These are phyloP conservation scores for Hymenoscyphus linearis DNA, from an alignment of 2,329 filamentous ascomycete species.

Conservation along the genomic window DNA sequence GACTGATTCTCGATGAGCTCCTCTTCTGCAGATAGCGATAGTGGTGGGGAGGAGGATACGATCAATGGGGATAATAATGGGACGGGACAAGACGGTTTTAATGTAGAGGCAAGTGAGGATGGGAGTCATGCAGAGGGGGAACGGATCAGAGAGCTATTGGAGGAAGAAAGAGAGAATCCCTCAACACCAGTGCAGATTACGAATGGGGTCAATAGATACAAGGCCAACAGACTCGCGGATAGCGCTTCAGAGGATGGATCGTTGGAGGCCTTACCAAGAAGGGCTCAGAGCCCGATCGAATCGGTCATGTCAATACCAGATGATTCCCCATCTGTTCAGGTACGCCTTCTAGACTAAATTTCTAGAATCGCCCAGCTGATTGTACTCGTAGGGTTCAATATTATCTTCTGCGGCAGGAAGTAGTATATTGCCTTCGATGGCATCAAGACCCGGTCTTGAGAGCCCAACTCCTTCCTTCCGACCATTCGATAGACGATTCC, in stretches of 20 bases:
- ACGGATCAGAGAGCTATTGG: conserved; percentile 25
- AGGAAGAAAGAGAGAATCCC: conserved; percentile 26
- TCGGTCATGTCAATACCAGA: conserved; percentile 72
- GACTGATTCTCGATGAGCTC: conserved; percentile 60
- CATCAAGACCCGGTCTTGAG: conserved; percentile 57
- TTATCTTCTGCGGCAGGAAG: conserved; percentile 68
- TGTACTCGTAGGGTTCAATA: conserved; percentile 48
- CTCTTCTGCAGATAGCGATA: conserved; percentile 56
- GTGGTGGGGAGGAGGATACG: conserved; percentile 51
- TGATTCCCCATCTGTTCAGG: conserved; percentile 78
- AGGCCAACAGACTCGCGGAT: conserved; percentile 34
- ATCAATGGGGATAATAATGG: conserved; percentile 33
- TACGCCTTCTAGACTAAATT: conserved; percentile 35
- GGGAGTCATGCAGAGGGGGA: conserved; percentile 11
- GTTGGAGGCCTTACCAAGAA: conserved; percentile 47
- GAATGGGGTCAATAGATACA: conserved; percentile 34
- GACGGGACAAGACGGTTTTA: conserved; percentile 37
- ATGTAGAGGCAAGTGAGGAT: conserved; percentile 39
- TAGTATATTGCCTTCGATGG: conserved; percentile 64
- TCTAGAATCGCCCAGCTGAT: conserved; percentile 7
- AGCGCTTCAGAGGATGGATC: conserved; percentile 48
- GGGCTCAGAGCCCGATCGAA: conserved; percentile 61
- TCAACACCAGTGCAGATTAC: conserved; percentile 27
- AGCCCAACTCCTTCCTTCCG: conserved; percentile 79
- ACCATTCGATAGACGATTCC: conserved; percentile 92